Evolutionary conservation across 495 filamentous ascomycete genomes (phyloP).

Genomic region (Tuber melanosporum): DNA sequence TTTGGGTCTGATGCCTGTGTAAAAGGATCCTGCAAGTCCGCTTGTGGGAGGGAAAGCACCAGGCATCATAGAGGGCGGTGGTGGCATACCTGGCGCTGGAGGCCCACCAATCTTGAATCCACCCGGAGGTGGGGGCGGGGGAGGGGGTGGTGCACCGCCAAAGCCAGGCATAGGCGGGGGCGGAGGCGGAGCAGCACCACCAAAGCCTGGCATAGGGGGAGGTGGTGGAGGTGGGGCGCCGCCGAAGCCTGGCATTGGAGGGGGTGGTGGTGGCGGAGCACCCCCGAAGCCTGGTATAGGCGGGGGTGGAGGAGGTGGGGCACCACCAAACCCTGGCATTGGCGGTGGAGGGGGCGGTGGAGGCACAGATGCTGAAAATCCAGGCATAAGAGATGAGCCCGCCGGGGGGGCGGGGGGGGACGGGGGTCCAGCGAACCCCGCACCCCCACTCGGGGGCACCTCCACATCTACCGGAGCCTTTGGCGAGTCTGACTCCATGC

Average conservation of each 20-base stretch:
- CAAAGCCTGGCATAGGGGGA: slow-evolving; percentile 24
- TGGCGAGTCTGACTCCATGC: slow-evolving; percentile 63
- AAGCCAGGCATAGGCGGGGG: slow-evolving; percentile 45
- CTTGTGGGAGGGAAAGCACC: slow-evolving; percentile 23
- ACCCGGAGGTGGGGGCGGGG: slow-evolving; percentile 38
- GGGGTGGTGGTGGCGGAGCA: slow-evolving; percentile 39
- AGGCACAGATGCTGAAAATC: slow-evolving; percentile 16
- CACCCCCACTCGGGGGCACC: slow-evolving; percentile 46
- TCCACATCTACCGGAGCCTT: slow-evolving; percentile 62
- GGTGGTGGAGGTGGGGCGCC: slow-evolving; percentile 16
- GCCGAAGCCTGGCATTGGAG: slow-evolving; percentile 36
- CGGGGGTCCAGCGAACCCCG: slow-evolving; percentile 48
- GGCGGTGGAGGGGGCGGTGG: slow-evolving; percentile 29
- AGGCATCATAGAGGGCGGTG: slow-evolving; percentile 17
- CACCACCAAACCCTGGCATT: slow-evolving; percentile 23
- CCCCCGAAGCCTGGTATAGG: slow-evolving; percentile 19
- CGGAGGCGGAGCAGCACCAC: slow-evolving; percentile 30
- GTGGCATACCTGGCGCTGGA: slow-evolving; percentile 30
- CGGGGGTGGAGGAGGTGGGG: slow-evolving; percentile 26
- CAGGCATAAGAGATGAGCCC: slow-evolving; percentile 10
- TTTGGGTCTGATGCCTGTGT: slow-evolving; percentile 75
- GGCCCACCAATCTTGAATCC: slow-evolving; percentile 44
- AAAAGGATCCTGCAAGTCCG: slow-evolving; percentile 29
- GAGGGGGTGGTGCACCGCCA: slow-evolving; percentile 30
- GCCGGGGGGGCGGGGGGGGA: slow-evolving; percentile 42